Evolutionary conservation across 1,139 yeast genomes (phyloP).

Genomic region (Pichia terricola): DNA sequence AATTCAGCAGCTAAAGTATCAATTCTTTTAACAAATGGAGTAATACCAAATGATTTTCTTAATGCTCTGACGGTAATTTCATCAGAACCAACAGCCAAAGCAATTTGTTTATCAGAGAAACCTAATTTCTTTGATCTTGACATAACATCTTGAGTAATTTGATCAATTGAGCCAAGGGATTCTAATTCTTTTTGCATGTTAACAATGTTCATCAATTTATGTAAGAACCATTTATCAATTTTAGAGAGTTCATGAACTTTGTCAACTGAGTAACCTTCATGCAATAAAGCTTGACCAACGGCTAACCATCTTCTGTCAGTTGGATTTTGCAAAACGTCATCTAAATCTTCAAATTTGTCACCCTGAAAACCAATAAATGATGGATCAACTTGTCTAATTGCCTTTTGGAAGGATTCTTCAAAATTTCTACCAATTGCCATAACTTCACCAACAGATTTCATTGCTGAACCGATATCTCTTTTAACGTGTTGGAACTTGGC

Average conservation of each 20-base stretch:
- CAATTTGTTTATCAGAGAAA: conserved; percentile 91
- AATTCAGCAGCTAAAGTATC: conserved; percentile 98
- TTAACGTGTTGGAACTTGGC: conserved; percentile 91
- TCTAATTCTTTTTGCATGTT: conserved; percentile 79
- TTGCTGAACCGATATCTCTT: conserved; percentile 86
- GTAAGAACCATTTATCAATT: conserved; percentile 93
- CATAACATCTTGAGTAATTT: conserved; percentile 60
- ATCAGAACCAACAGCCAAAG: conserved; percentile 47
- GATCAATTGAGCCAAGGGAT: conserved; percentile 44
- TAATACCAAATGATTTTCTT: conserved; percentile 69
- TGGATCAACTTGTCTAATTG: conserved; percentile 94
- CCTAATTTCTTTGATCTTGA: conserved; percentile 85
- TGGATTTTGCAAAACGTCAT: conserved; percentile 74
- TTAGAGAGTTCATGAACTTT: conserved; percentile 82
- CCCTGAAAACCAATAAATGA: conserved; percentile 90
- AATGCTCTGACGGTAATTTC: conserved; percentile 76
- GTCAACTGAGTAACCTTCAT: conserved; percentile 85
- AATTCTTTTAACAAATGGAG: conserved; percentile 92
- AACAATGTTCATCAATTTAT: conserved; percentile 86
- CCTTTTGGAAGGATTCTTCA: conserved; percentile 97
- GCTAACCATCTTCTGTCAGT: conserved; percentile 98
- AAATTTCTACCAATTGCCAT: conserved; percentile 98
- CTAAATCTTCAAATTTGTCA: conserved; percentile 68
- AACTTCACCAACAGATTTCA: conserved; percentile 99
- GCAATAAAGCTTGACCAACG: conserved; percentile 90